Base-by-base conservation (phyloP, 169 alveolate species). In the Eimeria praecox region DNA sequence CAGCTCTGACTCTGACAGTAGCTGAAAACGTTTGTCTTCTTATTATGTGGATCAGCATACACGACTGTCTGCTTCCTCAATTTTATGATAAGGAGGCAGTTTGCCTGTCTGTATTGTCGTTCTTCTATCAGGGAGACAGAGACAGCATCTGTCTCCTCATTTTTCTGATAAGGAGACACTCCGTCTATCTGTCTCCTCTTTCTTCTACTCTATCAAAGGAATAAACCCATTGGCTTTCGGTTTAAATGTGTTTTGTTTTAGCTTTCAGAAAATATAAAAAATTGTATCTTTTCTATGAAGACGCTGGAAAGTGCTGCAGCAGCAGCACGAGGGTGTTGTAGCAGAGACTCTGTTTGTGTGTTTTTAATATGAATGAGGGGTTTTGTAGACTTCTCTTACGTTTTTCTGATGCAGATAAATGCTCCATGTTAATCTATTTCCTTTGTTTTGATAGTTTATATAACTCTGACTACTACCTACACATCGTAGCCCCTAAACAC, bases 1-100 rank as follows among this genome's bases (percentile, higher is more conserved):
- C 20, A 40, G 30, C 35, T 75, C 86, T 27, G 89, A 78, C 33
- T 62, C 44, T n/a, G 89, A 78, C 20, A 78, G 89, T 20, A 66
- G 46, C 89, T 78, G 89, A 69, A 44, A 14, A 8, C 27, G n/a
- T 35, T 24, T 69, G 80, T 66, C 44, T 66, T 44, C 78, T 30
- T 24, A 66, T 66, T 66, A 1, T 66, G 9, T 22, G 8, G 5
- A 66, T 30, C 27, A 10, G 46, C n/a, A 33, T 6, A 35, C 80
- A 59, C n/a, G n/a, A n/a, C 33, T 1, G 69, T 59, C 69, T 59
- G 69, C 22, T 14, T 59, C 69, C 30, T 59, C 69, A 1, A 20
- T 59, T 30, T 9, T 5, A 27, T 59, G 30, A 4, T 59, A 30
- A 18, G 69, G 69, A 59, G 3, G 9, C 69, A 18, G 33, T n/a